Conservation (phyloP, 441 rosid genomes). For the Populus hybrid region DNA sequence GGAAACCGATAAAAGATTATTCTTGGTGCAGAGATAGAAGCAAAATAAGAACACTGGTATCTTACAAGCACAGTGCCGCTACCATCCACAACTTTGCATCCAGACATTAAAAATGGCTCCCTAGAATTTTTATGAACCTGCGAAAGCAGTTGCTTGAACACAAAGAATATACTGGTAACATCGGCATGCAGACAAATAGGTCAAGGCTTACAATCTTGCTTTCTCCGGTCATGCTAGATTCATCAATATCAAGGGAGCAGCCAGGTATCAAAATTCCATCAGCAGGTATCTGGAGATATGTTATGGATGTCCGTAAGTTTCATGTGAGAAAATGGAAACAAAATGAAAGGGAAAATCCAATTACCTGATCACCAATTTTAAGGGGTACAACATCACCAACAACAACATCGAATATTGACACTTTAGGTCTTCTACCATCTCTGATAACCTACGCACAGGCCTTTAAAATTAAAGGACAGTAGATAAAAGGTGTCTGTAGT, state of each 20-base stretch:
- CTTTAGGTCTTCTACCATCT: conserved; percentile 82
- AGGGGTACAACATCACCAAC: conserved; percentile 39
- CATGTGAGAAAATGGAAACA: neutral
- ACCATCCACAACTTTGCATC: conserved; percentile 98
- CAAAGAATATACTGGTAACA: neutral
- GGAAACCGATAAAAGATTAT: neutral
- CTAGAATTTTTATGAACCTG: conserved; percentile 70
- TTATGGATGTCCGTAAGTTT: conserved; percentile 9
- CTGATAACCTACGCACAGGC: conserved; percentile 61
- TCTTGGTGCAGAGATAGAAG: neutral
- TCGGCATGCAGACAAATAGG: conserved; percentile 4
- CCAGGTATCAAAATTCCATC: conserved; percentile 81
- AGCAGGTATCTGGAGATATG: conserved; percentile 72
- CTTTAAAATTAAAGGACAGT: conserved; percentile 1
- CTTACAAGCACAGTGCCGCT: conserved; percentile 89
- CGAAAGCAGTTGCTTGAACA: conserved; percentile 17
- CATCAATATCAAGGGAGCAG: conserved; percentile 81
- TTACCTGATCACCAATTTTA: conserved; percentile 90
- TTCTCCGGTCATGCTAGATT: conserved; percentile 99
- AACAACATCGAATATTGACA: conserved; percentile 88
- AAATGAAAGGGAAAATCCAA: conserved; percentile 3
- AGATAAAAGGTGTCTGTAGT: neutral
- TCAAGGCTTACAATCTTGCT: conserved; percentile 69
- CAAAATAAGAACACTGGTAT: neutral
- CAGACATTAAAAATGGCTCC: conserved; percentile 90